Conservation (phyloP, 2,329 filamentous ascomycete genomes). For the Aspergillus costaricaensis region DNA sequence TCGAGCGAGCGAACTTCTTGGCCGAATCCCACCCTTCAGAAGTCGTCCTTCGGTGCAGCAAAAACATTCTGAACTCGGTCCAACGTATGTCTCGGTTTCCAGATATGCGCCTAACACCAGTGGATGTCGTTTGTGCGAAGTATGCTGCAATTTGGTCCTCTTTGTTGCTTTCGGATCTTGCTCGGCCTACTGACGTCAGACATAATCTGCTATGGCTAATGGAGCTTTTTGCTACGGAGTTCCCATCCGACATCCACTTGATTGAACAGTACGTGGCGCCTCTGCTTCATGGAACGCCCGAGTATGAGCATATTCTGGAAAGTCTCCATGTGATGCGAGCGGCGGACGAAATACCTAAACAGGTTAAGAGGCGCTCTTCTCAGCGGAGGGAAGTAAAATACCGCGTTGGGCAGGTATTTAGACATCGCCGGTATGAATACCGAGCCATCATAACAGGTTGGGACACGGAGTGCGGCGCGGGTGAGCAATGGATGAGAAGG, state of each 20-base stretch:
- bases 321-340: slow-evolving; percentile 58
- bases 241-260: slow-evolving; percentile 71
- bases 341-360: slow-evolving; percentile 58
- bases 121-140: slow-evolving; percentile 62
- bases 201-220: slow-evolving; percentile 66
- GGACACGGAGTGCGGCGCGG: slow-evolving; percentile 63
- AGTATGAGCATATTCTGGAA: slow-evolving; percentile 57
- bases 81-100: slow-evolving; percentile 51
- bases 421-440: slow-evolving; percentile 77
- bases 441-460: slow-evolving; percentile 86
- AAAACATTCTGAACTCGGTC: slow-evolving; percentile 77
- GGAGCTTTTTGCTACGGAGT: slow-evolving; percentile 64
- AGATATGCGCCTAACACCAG: slow-evolving; percentile 30
- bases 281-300: slow-evolving; percentile 55
- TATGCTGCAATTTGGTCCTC: slow-evolving; percentile 76
- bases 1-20: slow-evolving; percentile 56
- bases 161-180: slow-evolving; percentile 53
- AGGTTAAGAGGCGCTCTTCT: slow-evolving; percentile 39
- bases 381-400: slow-evolving; percentile 58
- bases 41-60: slow-evolving; percentile 73
- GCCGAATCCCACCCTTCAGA: slow-evolving; percentile 64
- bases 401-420: slow-evolving; percentile 79
- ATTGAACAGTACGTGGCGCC: slow-evolving; percentile 69
- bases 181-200: slow-evolving; percentile 55
- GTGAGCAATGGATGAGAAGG: slow-evolving; percentile 64